Conservation (phyloP, 345 rosid genomes). For the Bruguiera gymnorhiza region DNA sequence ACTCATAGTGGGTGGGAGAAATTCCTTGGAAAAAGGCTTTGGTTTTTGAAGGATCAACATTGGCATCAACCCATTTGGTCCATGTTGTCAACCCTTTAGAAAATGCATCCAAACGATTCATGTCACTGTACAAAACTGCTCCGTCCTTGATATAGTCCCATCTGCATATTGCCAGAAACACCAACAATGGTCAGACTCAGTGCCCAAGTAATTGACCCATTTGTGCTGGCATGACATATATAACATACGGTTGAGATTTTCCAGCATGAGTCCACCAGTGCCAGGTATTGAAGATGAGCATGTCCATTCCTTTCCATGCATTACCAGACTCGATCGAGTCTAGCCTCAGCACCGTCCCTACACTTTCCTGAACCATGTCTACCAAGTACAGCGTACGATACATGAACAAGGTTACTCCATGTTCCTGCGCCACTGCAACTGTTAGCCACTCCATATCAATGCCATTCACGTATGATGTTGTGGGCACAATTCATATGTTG, state of each 20-base stretch:
- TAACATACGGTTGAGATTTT: constrained; percentile 51
- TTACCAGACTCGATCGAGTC: constrained; percentile 60
- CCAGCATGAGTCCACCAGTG: constrained; percentile 97
- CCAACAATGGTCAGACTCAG: not conserved
- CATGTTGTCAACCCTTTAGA: constrained; percentile 71
- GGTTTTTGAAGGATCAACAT: constrained; percentile 59
- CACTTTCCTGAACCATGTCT: constrained; percentile 54
- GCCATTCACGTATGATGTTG: not conserved
- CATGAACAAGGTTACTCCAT: constrained; percentile 57
- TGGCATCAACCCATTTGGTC: constrained; percentile 78
- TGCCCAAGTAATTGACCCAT: not conserved
- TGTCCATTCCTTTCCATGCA: constrained; percentile 77
- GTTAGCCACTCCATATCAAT: not conserved
- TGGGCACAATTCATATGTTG: too few relatives aligned
- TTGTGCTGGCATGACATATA: not conserved
- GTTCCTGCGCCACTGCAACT: constrained; percentile 43
- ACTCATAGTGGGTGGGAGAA: constrained; percentile 89
- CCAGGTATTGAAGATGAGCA: constrained; percentile 87
- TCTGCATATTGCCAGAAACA: constrained; percentile 30
- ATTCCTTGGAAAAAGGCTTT: constrained; percentile 89
- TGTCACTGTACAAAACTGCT: constrained; percentile 40
- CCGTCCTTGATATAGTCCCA: constrained; percentile 84
- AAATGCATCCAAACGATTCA: constrained; percentile 77
- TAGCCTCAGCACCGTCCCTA: constrained; percentile 65
- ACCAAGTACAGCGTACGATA: constrained; percentile 82